Percentiles rank a stretch among this genome's conserved stretches.
Conservation (phyloP, 352 stramenopile genomes). For the Globisporangium solare region DNA sequence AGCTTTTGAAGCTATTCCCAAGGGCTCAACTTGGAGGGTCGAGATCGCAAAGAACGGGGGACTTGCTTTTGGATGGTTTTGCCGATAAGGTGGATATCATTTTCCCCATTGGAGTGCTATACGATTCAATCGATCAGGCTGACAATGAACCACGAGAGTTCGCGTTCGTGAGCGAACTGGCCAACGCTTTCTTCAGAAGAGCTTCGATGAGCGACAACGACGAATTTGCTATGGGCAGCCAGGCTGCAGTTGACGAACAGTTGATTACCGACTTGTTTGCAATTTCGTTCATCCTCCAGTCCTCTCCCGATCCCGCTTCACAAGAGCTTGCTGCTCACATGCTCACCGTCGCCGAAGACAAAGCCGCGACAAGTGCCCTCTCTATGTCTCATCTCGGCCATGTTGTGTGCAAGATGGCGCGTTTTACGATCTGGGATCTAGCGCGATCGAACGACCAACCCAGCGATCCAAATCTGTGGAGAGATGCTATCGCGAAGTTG, state of each 20-base stretch:
- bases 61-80: conserved; percentile 6
- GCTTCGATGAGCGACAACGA: neutral
- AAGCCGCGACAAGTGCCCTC: conserved; percentile 32
- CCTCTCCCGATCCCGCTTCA: conserved; percentile 14
- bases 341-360: conserved; percentile 42
- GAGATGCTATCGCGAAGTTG: conserved; percentile 46
- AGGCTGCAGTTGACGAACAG: conserved; percentile 36
- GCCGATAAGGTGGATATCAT: conserved; percentile 46
- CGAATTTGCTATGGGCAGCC: neutral
- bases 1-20: conserved; percentile 34
- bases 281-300: conserved; percentile 53
- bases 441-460: conserved; percentile 23
- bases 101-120: conserved; percentile 38
- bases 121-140: conserved; percentile 28
- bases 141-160: conserved; percentile 11
- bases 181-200: neutral
- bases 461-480: conserved; percentile 31
- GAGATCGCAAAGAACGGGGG: neutral
- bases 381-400: conserved; percentile 53
- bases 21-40: conserved; percentile 15
- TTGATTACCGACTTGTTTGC: conserved; percentile 70
- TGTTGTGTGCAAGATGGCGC: conserved; percentile 60
- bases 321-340: conserved; percentile 38
- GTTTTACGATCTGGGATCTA: conserved; percentile 59
- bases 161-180: conserved; percentile 33